phyloP scores from a whole-genome alignment of 805 yeast species.

The Myxozyma vanderwaltii region DNA sequence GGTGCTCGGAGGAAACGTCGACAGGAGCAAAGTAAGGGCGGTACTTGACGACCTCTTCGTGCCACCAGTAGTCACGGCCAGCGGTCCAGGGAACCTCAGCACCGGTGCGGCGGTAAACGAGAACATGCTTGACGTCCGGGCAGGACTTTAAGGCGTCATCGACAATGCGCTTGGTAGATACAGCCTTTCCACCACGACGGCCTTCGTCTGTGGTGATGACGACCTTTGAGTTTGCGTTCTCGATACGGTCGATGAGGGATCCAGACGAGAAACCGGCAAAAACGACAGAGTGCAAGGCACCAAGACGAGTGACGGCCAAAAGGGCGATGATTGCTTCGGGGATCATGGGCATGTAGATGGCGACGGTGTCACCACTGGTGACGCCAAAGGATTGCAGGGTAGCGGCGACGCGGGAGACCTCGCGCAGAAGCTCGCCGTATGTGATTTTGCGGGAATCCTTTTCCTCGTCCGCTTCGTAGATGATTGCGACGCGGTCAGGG shows the following conservation, averaged over 20 bases:
- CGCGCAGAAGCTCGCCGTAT: conserved; percentile 80
- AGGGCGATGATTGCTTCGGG: conserved; percentile 95
- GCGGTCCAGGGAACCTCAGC: conserved; percentile 67
- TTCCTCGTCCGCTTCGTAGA: conserved; percentile 94
- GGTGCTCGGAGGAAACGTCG: conserved; percentile 89
- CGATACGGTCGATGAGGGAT: conserved; percentile 85
- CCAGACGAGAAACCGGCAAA: conserved; percentile 97
- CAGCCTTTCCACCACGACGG: conserved; percentile 91
- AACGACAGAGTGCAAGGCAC: conserved; percentile 94
- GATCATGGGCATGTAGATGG: conserved; percentile 95
- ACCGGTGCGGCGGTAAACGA: conserved; percentile 89
- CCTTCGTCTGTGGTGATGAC: conserved; percentile 95
- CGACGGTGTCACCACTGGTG: conserved; percentile 92
- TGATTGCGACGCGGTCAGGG: conserved; percentile 70
- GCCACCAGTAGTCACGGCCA: conserved; percentile 95
- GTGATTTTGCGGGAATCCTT: conserved; percentile 71
- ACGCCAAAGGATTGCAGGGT: conserved; percentile 84
- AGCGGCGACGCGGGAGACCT: conserved; percentile 85
- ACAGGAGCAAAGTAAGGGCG: conserved; percentile 85
- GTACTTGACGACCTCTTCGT: conserved; percentile 78
- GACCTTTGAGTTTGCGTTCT: conserved; percentile 81
- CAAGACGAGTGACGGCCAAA: conserved; percentile 88
- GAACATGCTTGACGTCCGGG: conserved; percentile 72
- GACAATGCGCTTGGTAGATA: conserved; percentile 89
- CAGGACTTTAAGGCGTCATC: conserved; percentile 85